A percentile compares a stretch with the other conserved stretches of the same genome.
These are phyloP conservation scores for Ophiostoma sp. DNA, from an alignment of 2,329 filamentous ascomycete species.

Conservation along the genomic window DNA sequence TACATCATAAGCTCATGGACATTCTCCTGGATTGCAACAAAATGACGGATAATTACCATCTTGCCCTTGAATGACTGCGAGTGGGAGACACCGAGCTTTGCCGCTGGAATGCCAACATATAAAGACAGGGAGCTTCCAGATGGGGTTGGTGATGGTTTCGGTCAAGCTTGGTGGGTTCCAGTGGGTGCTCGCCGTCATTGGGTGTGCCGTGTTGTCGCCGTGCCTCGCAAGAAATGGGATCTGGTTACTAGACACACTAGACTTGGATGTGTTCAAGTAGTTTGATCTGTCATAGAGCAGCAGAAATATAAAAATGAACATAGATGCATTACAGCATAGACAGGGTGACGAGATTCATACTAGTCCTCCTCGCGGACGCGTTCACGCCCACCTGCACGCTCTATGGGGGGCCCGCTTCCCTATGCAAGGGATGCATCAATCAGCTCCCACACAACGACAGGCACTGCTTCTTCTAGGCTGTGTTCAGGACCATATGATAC, in stretches of 20 bases:
- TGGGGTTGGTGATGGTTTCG: slow-evolving; percentile 4
- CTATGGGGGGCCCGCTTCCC: background rate
- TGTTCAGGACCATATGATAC: background rate
- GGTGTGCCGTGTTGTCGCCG: no score
- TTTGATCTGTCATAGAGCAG: no score
- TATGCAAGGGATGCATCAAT: slow-evolving; percentile 1
- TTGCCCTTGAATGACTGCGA: background rate
- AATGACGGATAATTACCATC: background rate
- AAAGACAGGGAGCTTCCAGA: slow-evolving; percentile 4
- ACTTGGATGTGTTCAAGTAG: no score
- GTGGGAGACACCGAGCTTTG: background rate
- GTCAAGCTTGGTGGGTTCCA: slow-evolving; percentile 10
- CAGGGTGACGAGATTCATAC: no score
- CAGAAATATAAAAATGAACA: no score
- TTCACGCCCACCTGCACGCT: no score
- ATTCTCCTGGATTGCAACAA: slow-evolving; percentile 5
- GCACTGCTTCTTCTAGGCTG: background rate
- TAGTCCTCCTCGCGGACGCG: no score
- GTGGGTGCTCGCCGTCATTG: background rate
- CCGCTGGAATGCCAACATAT: background rate
- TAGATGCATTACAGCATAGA: no score
- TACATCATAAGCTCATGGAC: background rate
- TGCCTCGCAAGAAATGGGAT: no score
- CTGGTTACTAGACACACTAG: no score
- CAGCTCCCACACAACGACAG: background rate